Evolutionary conservation across 1,284 basidiomycete genomes (phyloP).

Genomic region (Tilletiopsis washingtonensis): DNA sequence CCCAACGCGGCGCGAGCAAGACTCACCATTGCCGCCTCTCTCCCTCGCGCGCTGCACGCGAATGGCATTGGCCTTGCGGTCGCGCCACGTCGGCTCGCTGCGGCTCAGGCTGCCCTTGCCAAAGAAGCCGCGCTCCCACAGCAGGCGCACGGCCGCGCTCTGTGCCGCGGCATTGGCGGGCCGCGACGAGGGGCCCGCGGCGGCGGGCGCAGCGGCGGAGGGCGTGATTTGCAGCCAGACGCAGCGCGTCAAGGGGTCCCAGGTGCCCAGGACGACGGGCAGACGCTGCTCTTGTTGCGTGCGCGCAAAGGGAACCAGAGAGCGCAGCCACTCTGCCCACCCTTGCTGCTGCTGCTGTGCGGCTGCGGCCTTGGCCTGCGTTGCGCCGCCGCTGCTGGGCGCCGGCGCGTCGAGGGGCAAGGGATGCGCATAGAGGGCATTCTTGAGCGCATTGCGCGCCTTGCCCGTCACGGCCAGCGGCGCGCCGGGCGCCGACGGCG

Average conservation of each 20-base stretch:
- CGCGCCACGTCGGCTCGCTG: slow-evolving; percentile 84
- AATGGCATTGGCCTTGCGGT: slow-evolving; percentile 39
- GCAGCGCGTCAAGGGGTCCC: slow-evolving; percentile 6
- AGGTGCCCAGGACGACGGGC: slow-evolving; percentile 2
- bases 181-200: background rate
- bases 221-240: slow-evolving; percentile 8
- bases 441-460: background rate
- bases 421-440: background rate
- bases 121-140: slow-evolving; percentile 91
- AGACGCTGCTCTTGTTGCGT: background rate
- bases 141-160: slow-evolving; percentile 40
- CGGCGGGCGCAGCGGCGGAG: too few species aligned
- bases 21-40: slow-evolving; percentile 49
- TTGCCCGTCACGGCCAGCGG: background rate
- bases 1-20: background rate
- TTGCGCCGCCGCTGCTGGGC: too few species aligned
- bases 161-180: background rate
- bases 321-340: background rate
- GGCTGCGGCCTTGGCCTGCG: background rate
- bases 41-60: slow-evolving; percentile 55
- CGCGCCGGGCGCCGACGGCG: background rate
- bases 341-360: background rate
- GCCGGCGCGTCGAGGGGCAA: background rate
- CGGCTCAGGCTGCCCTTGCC: slow-evolving; percentile 89
- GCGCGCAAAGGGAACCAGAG: background rate